These are phyloP conservation scores for Hevea brasiliensis DNA, from an alignment of 345 rosid genomes.

Conservation along the genomic window DNA sequence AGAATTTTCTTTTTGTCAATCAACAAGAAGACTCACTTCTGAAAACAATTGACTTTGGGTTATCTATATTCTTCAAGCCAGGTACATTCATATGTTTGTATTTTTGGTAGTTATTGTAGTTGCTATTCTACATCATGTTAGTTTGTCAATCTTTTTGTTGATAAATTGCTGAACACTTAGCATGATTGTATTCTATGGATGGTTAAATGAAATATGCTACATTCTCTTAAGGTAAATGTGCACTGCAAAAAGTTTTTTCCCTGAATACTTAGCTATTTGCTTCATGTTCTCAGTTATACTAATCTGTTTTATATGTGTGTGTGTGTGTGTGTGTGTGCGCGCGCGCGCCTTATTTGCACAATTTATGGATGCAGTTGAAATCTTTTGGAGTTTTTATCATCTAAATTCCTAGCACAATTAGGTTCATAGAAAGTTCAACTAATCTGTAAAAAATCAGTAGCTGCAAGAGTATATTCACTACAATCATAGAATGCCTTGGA, in stretches of 20 bases:
- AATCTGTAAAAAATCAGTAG: not conserved
- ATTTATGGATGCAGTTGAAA: not conserved
- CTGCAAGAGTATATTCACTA: not conserved
- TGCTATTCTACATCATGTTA: not conserved
- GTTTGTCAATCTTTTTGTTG: not conserved
- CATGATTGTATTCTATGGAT: not conserved
- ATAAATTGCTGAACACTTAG: not conserved
- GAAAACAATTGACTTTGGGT: constrained; percentile 33
- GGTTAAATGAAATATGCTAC: not conserved
- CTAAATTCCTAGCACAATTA: not conserved
- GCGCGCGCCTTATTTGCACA: not conserved
- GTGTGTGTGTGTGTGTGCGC: no score
- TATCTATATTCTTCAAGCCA: constrained; percentile 36
- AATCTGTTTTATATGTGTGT: no score
- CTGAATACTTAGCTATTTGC: not conserved
- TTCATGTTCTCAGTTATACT: not conserved
- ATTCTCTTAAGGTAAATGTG: not conserved
- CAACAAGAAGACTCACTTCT: constrained; percentile 29
- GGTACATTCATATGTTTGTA: constrained; percentile 6
- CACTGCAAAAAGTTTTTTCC: not conserved
- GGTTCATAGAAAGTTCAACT: not conserved
- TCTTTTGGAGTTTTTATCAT: not conserved
- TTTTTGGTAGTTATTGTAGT: not conserved
- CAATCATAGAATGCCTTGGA: not conserved
- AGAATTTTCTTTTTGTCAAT: constrained; percentile 26